phyloP scores from a whole-genome alignment of 352 stramenopile species.

The Plasmopara halstedii region DNA sequence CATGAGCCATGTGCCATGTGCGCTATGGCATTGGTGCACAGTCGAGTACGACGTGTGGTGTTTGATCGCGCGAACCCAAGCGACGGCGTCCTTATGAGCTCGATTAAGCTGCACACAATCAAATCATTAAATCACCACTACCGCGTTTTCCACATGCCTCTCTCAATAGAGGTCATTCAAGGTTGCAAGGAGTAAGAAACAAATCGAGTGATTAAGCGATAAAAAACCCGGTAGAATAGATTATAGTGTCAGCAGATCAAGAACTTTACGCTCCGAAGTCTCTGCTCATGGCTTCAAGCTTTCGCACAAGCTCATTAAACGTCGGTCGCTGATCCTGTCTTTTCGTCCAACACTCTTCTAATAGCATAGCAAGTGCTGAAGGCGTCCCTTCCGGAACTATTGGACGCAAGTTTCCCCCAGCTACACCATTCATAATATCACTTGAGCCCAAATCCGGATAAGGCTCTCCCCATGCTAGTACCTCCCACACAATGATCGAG shows the following conservation, averaged over 20 bases:
- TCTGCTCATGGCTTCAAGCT: slow-evolving; percentile 73
- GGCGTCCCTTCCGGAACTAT: slow-evolving; percentile 63
- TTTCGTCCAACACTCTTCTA: slow-evolving; percentile 81
- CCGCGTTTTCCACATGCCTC: slow-evolving; percentile 57
- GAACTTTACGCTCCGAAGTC: slow-evolving; percentile 39
- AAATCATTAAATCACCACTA: slow-evolving; percentile 87
- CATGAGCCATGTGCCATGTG: slow-evolving; percentile 85
- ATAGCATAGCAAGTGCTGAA: slow-evolving; percentile 35
- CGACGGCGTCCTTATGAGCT: slow-evolving; percentile 57
- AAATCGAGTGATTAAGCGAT: not conserved
- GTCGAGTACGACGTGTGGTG: slow-evolving; percentile 67
- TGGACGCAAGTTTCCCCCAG: slow-evolving; percentile 63
- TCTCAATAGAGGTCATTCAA: slow-evolving; percentile 3
- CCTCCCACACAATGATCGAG: slow-evolving; percentile 87
- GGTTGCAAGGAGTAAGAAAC: not conserved
- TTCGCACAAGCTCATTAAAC: slow-evolving; percentile 77
- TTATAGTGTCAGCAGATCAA: slow-evolving; percentile 1
- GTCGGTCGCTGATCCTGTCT: slow-evolving; percentile 73
- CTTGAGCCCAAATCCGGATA: slow-evolving; percentile 75
- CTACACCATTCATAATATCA: slow-evolving; percentile 83
- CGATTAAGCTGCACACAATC: slow-evolving; percentile 68
- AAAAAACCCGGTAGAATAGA: slow-evolving; percentile 1
- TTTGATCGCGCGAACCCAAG: slow-evolving; percentile 50
- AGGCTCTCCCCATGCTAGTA: slow-evolving; percentile 67
- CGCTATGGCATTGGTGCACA: slow-evolving; percentile 87